Base-by-base conservation (phyloP, 1,284 basidiomycete genomes). In the Kalmanozyma brasiliensis region DNA sequence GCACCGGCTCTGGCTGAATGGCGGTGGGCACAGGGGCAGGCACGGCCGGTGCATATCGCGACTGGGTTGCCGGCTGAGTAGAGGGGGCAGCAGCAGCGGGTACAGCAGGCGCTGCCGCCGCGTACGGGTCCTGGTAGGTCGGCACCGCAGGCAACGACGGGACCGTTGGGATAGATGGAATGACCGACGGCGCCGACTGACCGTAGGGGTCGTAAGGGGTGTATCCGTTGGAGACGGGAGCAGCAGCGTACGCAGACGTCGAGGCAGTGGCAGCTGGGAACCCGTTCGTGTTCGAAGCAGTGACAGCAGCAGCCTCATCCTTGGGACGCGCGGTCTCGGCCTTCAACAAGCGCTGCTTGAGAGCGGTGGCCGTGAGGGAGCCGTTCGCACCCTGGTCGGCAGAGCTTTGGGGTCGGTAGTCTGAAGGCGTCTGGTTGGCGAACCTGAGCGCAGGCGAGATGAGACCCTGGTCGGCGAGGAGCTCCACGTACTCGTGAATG, bases 401-500 rank as follows among this genome's bases (percentile, higher is more conserved):
- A 16, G 51, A 51, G 19, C 59, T 51, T 17, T 52, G 38, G 10
- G 74, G 73, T 8, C 87, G 86, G 83, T 96, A 98, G 59, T 89
- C 89, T 14, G 84, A 77, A 1, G 96, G 95, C 1, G 90, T 93
- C 74, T 92, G 85, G 77, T 89, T 87, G 76, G 96, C 84, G 83
- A 92, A 96, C 52, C 86, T 85, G 34, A 90, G 87, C 0, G 94
- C 95, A 55, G 94, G 89, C 67, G 89, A 87, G 47, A 95, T 85
- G 26, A 96, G 86, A 40, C 94, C 94, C 80, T 98, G 95, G 0
- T 91, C 88, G 9, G 92, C 91, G 29, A 98, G 86, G 58, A 97
- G 84, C 74, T 96, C 92, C 11, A 95, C 93, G 78, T 98, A 98
- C 84, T 98, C 95, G 79, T 91, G 89, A 85, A 96, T 97, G 29